phyloP scores from a whole-genome alignment of 331 rosid genomes.

The Telfairia occidentalis region DNA sequence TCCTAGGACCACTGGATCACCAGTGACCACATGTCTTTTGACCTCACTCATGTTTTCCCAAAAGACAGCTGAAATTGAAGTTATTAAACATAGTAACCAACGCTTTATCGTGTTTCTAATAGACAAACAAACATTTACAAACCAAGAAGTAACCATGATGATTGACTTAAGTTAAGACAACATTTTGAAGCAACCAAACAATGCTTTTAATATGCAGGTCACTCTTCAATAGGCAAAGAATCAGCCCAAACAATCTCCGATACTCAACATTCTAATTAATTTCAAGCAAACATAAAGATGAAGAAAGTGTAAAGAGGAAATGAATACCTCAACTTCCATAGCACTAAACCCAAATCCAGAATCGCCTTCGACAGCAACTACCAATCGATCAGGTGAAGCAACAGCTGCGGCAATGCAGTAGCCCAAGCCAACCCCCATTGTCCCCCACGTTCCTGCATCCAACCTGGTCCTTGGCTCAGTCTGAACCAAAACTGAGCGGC shows the following conservation, averaged over 20 bases:
- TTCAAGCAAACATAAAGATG: background rate
- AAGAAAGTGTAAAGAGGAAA: background rate
- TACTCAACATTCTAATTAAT: background rate
- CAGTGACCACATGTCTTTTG: background rate
- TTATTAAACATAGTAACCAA: background rate
- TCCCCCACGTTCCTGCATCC: constrained; percentile 99
- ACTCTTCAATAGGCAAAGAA: background rate
- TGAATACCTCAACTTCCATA: constrained; percentile 90
- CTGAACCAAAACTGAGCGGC: constrained; percentile 78
- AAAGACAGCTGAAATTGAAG: background rate
- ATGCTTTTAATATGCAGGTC: background rate
- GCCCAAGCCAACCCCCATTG: constrained; percentile 97
- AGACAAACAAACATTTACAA: background rate
- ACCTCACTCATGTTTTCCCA: background rate
- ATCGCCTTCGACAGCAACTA: constrained; percentile 87
- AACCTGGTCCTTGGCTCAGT: constrained; percentile 90
- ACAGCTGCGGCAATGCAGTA: constrained; percentile 94
- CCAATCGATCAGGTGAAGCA: constrained; percentile 73
- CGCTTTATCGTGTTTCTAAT: background rate
- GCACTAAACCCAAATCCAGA: constrained; percentile 97
- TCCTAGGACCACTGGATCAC: background rate
- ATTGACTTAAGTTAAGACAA: background rate
- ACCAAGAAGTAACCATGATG: background rate
- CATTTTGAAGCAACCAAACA: background rate
- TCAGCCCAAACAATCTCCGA: background rate